Base-by-base conservation (phyloP, 1,284 basidiomycete species). In the Trichosporon asahii region DNA sequence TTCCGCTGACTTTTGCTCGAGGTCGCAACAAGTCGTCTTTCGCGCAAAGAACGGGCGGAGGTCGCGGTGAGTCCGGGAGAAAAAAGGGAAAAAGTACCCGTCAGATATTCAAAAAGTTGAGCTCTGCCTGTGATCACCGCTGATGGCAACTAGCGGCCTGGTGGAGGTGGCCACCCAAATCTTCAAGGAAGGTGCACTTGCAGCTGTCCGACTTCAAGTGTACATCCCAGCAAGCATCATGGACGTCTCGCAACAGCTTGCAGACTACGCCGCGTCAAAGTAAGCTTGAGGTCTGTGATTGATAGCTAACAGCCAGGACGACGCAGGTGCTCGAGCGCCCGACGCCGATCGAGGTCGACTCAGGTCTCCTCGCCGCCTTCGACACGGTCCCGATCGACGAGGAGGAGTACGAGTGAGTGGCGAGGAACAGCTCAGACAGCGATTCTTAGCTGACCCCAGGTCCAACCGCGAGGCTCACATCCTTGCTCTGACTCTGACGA, bases 311-410 rank as follows among this genome's bases (percentile, higher is more conserved):
- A 25, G 12, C 14, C 66, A 70, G 69, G 27, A 27, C 37, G 23
- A 46, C 64, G 60, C 66, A 69, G 25, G 68, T 86, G 14, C 89
- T 93, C 70, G 88, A 92, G 77, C 93, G 93, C 81, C 90, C 92
- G 68, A 90, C 89, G 9, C 90, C 93, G 2, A 87, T 94, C 73
- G 89, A 91, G 68, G 85, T 95, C 73, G 95, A 99, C 84, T 79
- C 90, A 8, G 95, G 92, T 18, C 88, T 92, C 57, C 86, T 99
- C 25, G 88, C 91, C 25, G 92, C 93, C 1, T 93, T 93, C 69
- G 96, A 99, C 85, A 87, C 88, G 6, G 95, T 94, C 80, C 89
- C 92, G 3, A 89, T 95, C 73, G 92, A 96, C 80, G 86, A 88
- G 46, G 90, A 91, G 69, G 88, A 86, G 75, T 94, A 95, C 86